phyloP scores from a whole-genome alignment of 257 asterid genomes.

The Solanum dulcamara region DNA sequence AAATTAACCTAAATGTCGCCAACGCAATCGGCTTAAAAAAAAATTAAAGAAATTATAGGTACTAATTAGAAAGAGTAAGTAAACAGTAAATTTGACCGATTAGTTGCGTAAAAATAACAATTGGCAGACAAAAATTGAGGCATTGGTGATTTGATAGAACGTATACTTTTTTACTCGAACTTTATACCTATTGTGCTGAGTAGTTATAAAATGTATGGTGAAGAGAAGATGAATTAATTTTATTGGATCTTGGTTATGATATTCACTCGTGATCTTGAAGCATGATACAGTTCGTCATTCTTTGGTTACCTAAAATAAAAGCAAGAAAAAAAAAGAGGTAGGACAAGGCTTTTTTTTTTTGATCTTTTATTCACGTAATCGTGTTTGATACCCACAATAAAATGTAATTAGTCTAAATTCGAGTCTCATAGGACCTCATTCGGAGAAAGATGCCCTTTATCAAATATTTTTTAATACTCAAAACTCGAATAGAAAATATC shows the following conservation, averaged over 20 bases:
- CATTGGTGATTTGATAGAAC: background rate
- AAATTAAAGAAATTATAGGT: background rate
- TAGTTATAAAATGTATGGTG: background rate
- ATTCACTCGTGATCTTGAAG: background rate
- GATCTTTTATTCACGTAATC: rapidly evolving
- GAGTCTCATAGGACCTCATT: background rate
- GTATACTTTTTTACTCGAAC: background rate
- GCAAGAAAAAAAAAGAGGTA: background rate
- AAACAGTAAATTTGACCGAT: background rate
- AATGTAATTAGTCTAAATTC: background rate
- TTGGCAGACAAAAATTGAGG: background rate
- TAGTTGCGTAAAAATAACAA: background rate
- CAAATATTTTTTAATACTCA: rapidly evolving
- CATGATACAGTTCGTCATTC: background rate
- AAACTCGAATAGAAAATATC: rapidly evolving
- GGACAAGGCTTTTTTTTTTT: background rate
- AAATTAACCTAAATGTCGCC: background rate
- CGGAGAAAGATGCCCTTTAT: rapidly evolving
- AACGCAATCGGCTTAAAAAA: background rate
- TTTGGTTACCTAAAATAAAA: background rate
- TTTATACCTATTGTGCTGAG: background rate
- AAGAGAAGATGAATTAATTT: background rate
- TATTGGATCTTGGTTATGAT: background rate
- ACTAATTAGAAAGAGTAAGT: background rate
- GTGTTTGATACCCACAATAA: background rate